Evolutionary conservation across 2,329 filamentous ascomycete species (phyloP), one percentile per base, ranked within the genome.

Genomic region (Davidsoniella neocaledoniae): DNA sequence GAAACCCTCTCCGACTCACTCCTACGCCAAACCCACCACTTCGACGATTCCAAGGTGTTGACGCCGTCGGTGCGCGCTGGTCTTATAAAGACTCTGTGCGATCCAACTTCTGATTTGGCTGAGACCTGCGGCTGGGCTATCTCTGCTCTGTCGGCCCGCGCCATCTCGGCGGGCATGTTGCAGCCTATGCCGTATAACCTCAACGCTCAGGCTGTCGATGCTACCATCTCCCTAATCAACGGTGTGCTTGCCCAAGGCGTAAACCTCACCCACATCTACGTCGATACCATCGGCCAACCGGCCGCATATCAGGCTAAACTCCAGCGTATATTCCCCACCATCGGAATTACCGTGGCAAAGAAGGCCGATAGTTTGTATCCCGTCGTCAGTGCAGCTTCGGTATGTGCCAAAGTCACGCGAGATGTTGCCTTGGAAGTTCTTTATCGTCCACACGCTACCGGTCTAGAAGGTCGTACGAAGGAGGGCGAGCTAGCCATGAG

Each of bases 341-440:
- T 79, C 39, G 75, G 73, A 54, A 76, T 90, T 58, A 86, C 79
- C 1, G 84, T 90, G 36, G 82, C 83, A 25, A 88, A 88, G 62
- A 96, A 96, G 69, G 90, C 91, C 2, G 90, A 98, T 62, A 86
- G 83, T 53, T 63, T 96, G 45, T 96, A 90, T 63, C 87, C 91
- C 1, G 90, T 83, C 61, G 91, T 96, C 49, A 93, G 85, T 58
- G 91, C 90, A 29, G 90, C 91, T 5, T 91, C 84, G 54, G 87
- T 98, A 2, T 93, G 85, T 63, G 91, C 91, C 49, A 98, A 98
- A 65, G 91, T 98, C 26, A 96, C 91, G 10, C 73, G 91, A 55
- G 91, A 98, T 65, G 83, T 83, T 1, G 87, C 87, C 4, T 72
- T 96, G 21, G 88, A 95, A 59, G 76, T 83, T 2, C 72, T 90